Evolutionary conservation across 495 filamentous ascomycete species (phyloP), one percentile per base, ranked within the genome.

Genomic region (Aspergillus cristatus): DNA sequence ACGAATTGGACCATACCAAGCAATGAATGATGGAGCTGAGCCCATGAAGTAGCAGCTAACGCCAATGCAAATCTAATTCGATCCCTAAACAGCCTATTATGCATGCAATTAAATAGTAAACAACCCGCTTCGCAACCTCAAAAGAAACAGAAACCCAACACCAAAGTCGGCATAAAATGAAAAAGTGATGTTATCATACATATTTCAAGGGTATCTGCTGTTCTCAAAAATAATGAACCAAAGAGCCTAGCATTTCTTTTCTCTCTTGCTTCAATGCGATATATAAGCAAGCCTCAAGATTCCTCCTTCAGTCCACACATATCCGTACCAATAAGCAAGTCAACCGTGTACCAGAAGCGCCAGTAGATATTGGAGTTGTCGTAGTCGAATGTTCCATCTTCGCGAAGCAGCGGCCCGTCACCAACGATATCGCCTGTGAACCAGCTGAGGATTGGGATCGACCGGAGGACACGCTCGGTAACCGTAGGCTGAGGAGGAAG

Each of bases 351-450:
- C 60, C 67, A 74, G 40, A 72, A 62, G 14, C 62, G 73, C 87
- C 87, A 94, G 59, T 89, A 93, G 29, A 80, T 53, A 41, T 78
- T 84, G 2, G 86, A 86, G 42, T 68, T 74, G 26, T 69, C 72
- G 59, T 74, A 81, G 47, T 94, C 86, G 42, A 93, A 88, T 1
- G 75, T 73, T n/a, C 86, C 86, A 33, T 77, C 65, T n/a, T 88
- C 86, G 24, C 68, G 77, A 29, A 84, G 70, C 28, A 84, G 83
- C 14, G 89, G 78, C 36, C 78, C 74, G 44, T 78, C 78, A 3
- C 86, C 87, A 38, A 93, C 89, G 40, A 91, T 76, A 42, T 86
- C 82, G 18, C 81, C 76, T 3, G 74, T 80, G 45, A 88, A 81
- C 74, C 79, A 82, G 39, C 66, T 72, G 35, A 83, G 50, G 33